Percentiles rank a stretch among this genome's conserved stretches.
Evolutionary conservation across 208 protist species (phyloP).

Genomic region (Crithidia mellificae): DNA sequence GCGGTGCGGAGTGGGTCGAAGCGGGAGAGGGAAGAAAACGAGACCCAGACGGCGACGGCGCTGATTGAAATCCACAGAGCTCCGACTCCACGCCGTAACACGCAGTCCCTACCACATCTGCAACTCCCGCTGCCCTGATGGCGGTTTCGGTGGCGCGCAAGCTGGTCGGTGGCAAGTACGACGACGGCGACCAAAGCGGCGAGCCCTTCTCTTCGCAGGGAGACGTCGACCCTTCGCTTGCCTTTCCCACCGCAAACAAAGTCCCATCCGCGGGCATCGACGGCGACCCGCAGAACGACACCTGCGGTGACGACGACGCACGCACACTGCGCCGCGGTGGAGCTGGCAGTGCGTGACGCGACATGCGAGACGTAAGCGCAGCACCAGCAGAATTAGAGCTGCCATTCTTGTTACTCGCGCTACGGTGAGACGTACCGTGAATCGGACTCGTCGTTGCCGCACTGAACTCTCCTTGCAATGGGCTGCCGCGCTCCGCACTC

Average conservation of each 20-base stretch:
- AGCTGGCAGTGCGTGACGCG: not conserved
- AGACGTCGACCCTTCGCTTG: not conserved
- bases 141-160: not conserved
- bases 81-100: conserved; percentile 19
- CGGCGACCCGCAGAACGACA: not conserved
- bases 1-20: not conserved
- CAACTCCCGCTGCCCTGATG: not conserved
- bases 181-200: not conserved
- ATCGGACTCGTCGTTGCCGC: not conserved
- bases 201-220: not conserved
- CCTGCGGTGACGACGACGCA: not conserved
- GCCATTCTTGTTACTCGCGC: not conserved
- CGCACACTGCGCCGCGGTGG: not conserved
- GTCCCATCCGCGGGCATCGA: not conserved
- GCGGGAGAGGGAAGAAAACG: not conserved
- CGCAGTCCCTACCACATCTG: not conserved
- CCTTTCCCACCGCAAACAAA: too few species aligned
- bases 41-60: not conserved
- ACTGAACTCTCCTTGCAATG: not conserved
- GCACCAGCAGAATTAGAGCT: not conserved
- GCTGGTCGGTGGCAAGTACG: not conserved
- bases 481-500: not conserved
- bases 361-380: not conserved
- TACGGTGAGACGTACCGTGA: too few species aligned
- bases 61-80: conserved; percentile 13